These are phyloP conservation scores for Penicillium sp. DNA, from an alignment of 2,329 filamentous ascomycete species.

Conservation along the genomic window DNA sequence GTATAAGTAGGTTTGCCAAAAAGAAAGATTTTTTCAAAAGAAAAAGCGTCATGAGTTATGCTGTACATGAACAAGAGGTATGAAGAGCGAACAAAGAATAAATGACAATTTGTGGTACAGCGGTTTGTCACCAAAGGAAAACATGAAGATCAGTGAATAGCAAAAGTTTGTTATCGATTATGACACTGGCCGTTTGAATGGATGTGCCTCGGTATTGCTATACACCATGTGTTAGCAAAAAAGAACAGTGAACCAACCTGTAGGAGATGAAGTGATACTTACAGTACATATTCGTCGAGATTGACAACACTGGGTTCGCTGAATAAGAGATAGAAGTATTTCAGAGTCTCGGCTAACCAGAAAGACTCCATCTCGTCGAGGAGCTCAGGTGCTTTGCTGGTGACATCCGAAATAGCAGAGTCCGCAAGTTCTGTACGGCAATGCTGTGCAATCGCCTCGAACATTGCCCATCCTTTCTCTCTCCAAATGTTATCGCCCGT, in stretches of 20 bases:
- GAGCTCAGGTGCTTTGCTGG: conserved; percentile 40
- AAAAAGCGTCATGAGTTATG: background rate
- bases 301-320: conserved; percentile 41
- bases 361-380: conserved; percentile 70
- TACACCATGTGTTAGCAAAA: conserved; percentile 13
- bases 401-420: conserved; percentile 65
- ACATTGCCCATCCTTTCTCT: conserved; percentile 72
- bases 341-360: conserved; percentile 57
- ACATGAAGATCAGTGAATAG: background rate
- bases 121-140: background rate
- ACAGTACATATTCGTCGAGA: conserved; percentile 46
- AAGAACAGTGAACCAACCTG: background rate
- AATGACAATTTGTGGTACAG: background rate
- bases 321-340: conserved; percentile 47
- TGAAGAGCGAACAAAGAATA: background rate
- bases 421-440: conserved; percentile 62
- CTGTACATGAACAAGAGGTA: background rate
- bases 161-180: background rate
- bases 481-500: conserved; percentile 64
- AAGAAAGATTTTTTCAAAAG: background rate
- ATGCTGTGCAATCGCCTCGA: conserved; percentile 57
- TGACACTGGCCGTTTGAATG: conserved; percentile 21
- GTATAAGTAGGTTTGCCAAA: background rate
- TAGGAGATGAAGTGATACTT: conserved; percentile 23
- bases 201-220: conserved; percentile 33